These are phyloP conservation scores for Acacia crassicarpa DNA, from an alignment of 306 rosid species.

Conservation along the genomic window DNA sequence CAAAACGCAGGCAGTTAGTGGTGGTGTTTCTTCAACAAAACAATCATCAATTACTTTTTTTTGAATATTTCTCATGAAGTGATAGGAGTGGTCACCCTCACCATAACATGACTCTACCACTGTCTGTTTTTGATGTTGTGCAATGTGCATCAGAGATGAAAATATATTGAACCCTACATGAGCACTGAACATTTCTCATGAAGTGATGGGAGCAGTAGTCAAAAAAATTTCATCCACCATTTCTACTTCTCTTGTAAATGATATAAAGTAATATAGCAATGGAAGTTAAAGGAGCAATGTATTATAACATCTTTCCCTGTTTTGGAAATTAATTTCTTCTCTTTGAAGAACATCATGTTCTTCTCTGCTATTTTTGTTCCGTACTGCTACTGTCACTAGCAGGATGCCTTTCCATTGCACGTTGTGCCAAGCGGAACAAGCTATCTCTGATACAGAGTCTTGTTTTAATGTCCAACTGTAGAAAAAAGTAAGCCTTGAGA, in stretches of 20 bases:
- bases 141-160: background rate
- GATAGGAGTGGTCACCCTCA: background rate
- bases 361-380: constrained; percentile 56
- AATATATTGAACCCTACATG: background rate
- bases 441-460: constrained; percentile 85
- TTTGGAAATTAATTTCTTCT: background rate
- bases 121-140: background rate
- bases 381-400: constrained; percentile 60
- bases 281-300: background rate
- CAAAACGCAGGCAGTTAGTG: no score
- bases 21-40: no score
- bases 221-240: background rate
- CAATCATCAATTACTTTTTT: no score
- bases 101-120: background rate
- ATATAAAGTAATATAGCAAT: background rate
- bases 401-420: constrained; percentile 71
- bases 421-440: constrained; percentile 87
- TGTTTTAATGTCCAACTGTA: constrained; percentile 81
- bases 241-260: background rate
- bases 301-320: background rate
- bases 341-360: constrained; percentile 47
- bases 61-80: no score
- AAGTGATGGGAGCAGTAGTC: background rate
- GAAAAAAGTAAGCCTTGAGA: constrained; percentile 48
- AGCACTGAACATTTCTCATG: background rate